These are phyloP conservation scores for Didymella keratinophila DNA, from an alignment of 2,329 filamentous ascomycete species.

Conservation along the genomic window DNA sequence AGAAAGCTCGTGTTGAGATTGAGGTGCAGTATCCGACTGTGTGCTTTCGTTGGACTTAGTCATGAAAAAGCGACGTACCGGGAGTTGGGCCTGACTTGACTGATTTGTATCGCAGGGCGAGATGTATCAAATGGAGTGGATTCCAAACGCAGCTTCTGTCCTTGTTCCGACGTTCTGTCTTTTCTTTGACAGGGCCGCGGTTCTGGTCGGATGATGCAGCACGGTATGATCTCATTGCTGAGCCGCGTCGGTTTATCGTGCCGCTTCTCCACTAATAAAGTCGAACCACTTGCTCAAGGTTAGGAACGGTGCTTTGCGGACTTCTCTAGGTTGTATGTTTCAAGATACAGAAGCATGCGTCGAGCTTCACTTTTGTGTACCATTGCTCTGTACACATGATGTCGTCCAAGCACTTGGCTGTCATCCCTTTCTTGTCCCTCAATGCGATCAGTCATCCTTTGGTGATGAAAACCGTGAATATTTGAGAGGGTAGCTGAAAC, in stretches of 20 bases:
- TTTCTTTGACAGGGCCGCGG: neutral
- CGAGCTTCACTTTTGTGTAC: neutral
- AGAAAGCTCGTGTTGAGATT: no score
- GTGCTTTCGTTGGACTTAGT: no score
- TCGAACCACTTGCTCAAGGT: neutral
- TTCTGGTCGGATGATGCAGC: neutral
- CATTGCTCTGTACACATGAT: neutral
- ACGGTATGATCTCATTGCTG: neutral
- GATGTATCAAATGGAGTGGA: neutral
- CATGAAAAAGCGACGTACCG: no score
- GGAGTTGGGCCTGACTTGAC: no score
- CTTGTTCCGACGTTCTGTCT: neutral
- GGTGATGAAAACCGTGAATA: neutral
- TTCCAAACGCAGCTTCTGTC: neutral
- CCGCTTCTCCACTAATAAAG: neutral
- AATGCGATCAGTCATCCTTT: neutral
- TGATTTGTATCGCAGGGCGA: no score
- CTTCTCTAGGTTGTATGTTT: no score
- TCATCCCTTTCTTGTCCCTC: neutral
- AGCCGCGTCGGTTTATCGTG: neutral
- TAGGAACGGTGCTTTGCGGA: no score
- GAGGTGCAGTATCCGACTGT: no score
- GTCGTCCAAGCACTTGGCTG: neutral
- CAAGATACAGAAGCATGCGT: no score
- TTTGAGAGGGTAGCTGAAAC: no score